Percentiles rank a stretch among this genome's conserved stretches.
phyloP scores from a whole-genome alignment of 2,329 filamentous ascomycete species.

The Aspergillus eucalypticola region DNA sequence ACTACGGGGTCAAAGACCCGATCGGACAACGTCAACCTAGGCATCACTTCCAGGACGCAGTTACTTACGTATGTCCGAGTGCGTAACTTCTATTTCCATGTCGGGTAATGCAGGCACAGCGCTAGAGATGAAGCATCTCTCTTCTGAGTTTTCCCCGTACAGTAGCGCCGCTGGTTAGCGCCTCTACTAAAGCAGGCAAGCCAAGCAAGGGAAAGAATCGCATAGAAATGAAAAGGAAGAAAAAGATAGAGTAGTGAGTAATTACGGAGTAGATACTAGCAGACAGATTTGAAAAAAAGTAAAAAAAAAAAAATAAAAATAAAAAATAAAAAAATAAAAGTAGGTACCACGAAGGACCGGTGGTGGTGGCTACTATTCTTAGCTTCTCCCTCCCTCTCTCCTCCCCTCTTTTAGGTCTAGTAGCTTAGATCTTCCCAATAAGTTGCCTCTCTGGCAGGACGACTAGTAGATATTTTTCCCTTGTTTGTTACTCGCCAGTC shows the following conservation, averaged over 20 bases:
- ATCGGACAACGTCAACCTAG: not conserved
- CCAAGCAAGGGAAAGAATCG: no score
- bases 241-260: no score
- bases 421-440: not conserved
- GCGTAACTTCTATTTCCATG: not conserved
- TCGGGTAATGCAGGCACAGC: not conserved
- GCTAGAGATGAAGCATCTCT: not conserved
- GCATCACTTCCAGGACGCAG: not conserved
- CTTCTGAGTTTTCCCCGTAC: not conserved
- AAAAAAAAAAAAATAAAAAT: not conserved
- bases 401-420: no score
- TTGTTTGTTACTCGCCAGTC: not conserved
- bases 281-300: not conserved
- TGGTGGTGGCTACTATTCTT: not conserved
- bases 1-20: not conserved
- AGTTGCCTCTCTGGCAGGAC: not conserved
- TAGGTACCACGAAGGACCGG: not conserved
- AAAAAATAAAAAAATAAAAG: not conserved
- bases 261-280: no score
- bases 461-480: not conserved
- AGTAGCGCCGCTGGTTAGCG: not conserved
- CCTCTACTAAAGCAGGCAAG: not conserved
- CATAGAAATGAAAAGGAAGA: no score
- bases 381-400: not conserved
- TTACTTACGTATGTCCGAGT: not conserved